Base-by-base conservation (phyloP, 805 yeast species). In the Kuraishia molischiana region DNA sequence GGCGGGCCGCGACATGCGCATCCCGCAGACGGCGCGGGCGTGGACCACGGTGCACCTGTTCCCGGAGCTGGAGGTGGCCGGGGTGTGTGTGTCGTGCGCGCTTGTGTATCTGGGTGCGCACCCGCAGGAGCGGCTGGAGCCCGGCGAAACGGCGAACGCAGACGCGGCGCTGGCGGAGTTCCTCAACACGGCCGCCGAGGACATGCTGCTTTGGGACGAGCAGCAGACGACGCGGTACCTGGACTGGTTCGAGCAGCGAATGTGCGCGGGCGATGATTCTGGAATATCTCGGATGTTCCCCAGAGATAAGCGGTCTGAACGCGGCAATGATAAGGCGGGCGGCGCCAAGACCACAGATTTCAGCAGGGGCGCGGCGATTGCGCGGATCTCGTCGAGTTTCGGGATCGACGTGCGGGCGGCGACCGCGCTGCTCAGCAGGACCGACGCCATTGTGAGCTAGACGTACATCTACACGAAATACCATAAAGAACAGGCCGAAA, bases 171-270 rank as follows among this genome's bases (percentile, higher is more conserved):
- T 5, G 45, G 42, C 19, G 48, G 54, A 32, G 42, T 56, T 24
- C 40, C 42, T 42, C 4, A 51, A 41, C 31, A 52, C 49, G 2
- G 51, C 60, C 1, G 48, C 53, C 2, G 58, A 59, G 8, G 39
- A 52, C 4, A 66, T 66, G 13, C 48, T 77, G 3, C 36, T 64
- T 9, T 75, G 85, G 80, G 57, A 64, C 31, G 66, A 67, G n/a
- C 47, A 49, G 2, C 60, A 69, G 39, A 61, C 67, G 3, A 62
- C 62, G 3, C 52, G 61, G 20, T 81, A 76, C 51, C 51, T 77
- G 20, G 58, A 66, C 18, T 73, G 81, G 76, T 63, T 72, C 37
- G 56, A 63, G 36, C 61, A 61, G 8, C 53, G 52, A 29, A 36
- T 64, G 11, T 44, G 61, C 2, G 24, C 11, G 21, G 26, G 11